phyloP scores from a whole-genome alignment of 768 basidiomycete genomes.

The Kockovaella imperatae region DNA sequence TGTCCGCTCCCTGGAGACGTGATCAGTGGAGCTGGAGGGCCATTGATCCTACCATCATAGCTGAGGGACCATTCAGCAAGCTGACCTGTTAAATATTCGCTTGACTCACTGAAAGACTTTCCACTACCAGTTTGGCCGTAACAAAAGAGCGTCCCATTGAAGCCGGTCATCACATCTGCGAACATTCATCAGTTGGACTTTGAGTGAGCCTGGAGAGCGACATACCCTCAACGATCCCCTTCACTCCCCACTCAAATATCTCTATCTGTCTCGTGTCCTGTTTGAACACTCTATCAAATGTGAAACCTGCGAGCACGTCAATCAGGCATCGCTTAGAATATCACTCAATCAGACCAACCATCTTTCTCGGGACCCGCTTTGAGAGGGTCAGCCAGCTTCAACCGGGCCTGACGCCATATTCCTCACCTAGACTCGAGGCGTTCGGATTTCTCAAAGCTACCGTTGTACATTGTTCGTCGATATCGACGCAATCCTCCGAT shows the following conservation, averaged over 20 bases:
- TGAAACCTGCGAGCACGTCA: conserved; percentile 54
- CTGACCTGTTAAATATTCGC: neutral
- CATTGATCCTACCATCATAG: conserved; percentile 74
- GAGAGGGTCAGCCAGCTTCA: conserved; percentile 21
- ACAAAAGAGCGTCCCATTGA: conserved; percentile 86
- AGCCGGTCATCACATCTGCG: conserved; percentile 92
- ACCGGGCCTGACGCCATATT: conserved; percentile 51
- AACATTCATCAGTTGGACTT: conserved; percentile 6
- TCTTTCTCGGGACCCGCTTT: conserved; percentile 79
- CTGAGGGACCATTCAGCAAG: conserved; percentile 47
- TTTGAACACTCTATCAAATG: conserved; percentile 92
- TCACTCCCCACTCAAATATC: conserved; percentile 97
- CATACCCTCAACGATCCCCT: conserved; percentile 87
- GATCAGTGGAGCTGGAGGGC: neutral
- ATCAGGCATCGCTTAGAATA: neutral
- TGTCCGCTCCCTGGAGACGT: conserved; percentile 75
- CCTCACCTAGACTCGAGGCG: conserved; percentile 28
- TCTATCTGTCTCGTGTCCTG: conserved; percentile 83
- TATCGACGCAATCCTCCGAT: conserved; percentile 79
- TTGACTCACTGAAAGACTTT: conserved; percentile 45
- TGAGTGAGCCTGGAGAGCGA: neutral
- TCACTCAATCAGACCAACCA: conserved; percentile 42
- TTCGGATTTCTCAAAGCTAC: conserved; percentile 69
- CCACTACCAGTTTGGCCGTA: conserved; percentile 46
- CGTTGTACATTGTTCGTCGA: conserved; percentile 79